phyloP scores from a whole-genome alignment of 495 filamentous ascomycete species.

The Trichoderma reesei region DNA sequence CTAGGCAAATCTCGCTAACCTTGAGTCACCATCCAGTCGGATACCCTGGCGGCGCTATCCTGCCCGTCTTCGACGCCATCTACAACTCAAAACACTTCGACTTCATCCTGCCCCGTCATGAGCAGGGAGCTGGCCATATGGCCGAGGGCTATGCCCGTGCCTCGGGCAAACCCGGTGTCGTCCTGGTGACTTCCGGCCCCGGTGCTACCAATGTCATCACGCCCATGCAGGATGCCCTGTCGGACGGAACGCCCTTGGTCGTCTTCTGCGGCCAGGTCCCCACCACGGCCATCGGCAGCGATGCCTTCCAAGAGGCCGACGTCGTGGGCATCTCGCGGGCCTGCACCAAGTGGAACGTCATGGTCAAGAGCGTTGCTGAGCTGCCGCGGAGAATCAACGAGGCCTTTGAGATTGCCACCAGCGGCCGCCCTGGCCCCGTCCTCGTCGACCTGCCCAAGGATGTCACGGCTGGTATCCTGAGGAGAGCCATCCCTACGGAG shows the following conservation, averaged over 20 bases:
- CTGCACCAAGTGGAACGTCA: constrained; percentile 81
- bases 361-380: constrained; percentile 72
- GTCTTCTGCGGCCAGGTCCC: constrained; percentile 72
- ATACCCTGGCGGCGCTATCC: constrained; percentile 69
- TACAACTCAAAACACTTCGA: constrained; percentile 74
- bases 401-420: constrained; percentile 76
- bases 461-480: constrained; percentile 57
- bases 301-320: constrained; percentile 76
- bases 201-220: constrained; percentile 73
- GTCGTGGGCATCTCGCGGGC: constrained; percentile 65
- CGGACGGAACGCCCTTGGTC: constrained; percentile 69
- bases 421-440: constrained; percentile 66
- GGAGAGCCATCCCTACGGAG: constrained; percentile 58
- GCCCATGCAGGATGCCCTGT: constrained; percentile 68
- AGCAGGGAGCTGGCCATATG: constrained; percentile 78
- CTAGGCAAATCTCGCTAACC: constrained; percentile 12
- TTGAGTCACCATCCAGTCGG: constrained; percentile 39
- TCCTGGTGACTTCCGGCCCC: constrained; percentile 69
- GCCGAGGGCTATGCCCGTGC: constrained; percentile 70
- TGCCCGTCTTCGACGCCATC: constrained; percentile 78
- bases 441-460: constrained; percentile 74
- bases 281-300: constrained; percentile 63
- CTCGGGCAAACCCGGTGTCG: constrained; percentile 65
- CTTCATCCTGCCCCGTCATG: constrained; percentile 65
- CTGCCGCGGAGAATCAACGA: constrained; percentile 71